phyloP scores from a whole-genome alignment of 106 monocot species.

The Dendrobium huoshanense region DNA sequence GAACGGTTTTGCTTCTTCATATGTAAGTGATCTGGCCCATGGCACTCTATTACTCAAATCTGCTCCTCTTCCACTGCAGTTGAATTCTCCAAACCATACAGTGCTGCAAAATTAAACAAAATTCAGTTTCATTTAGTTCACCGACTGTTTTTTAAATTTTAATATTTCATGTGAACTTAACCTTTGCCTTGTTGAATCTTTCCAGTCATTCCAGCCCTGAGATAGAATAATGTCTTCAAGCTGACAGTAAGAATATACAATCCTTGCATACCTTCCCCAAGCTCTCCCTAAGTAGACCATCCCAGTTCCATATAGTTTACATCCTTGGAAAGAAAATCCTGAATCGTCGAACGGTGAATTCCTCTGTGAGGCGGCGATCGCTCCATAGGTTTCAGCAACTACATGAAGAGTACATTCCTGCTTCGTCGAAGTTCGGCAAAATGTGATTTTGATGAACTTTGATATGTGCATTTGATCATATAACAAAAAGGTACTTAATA shows the following conservation, averaged over 20 bases:
- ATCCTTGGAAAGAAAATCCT: conserved; percentile 65
- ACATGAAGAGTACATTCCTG: conserved; percentile 67
- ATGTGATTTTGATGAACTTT: no score
- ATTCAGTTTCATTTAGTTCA: neutral
- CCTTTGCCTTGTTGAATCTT: conserved; percentile 69
- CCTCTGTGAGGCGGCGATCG: conserved; percentile 83
- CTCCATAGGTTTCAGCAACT: conserved; percentile 52
- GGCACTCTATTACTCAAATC: conserved; percentile 32
- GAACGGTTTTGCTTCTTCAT: conserved; percentile 57
- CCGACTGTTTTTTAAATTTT: no score
- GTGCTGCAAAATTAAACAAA: conserved; percentile 32
- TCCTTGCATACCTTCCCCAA: conserved; percentile 72
- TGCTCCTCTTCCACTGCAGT: conserved; percentile 61
- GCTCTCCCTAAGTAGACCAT: conserved; percentile 74
- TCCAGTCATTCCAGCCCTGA: conserved; percentile 92
- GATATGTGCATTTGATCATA: no score
- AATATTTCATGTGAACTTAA: neutral
- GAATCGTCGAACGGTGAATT: conserved; percentile 39
- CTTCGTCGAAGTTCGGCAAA: neutral
- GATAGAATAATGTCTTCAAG: conserved; percentile 53
- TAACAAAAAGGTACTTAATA: conserved; percentile 1
- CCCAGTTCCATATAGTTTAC: conserved; percentile 60
- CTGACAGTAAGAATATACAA: conserved; percentile 63
- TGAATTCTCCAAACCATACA: conserved; percentile 70
- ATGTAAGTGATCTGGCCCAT: conserved; percentile 70